Evolutionary conservation across 352 stramenopile genomes (phyloP), one percentile per base, ranked within the genome.

Genomic region (Globisporangium viniferum): DNA sequence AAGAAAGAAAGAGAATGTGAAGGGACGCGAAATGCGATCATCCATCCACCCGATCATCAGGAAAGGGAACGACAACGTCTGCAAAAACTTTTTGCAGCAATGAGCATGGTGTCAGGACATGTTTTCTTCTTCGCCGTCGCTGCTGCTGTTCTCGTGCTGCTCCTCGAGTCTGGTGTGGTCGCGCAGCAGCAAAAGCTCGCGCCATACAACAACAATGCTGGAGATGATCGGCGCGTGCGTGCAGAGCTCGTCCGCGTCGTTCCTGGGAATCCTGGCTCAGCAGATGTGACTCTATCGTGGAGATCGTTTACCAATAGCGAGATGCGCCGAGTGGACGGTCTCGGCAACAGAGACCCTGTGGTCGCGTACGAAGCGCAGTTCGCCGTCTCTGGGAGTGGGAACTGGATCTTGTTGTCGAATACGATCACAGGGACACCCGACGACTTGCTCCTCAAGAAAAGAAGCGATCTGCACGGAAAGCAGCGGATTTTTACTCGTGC

Each of bases 341-440:
- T 71, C 24, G 64, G 70, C 18, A 74, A 69, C 48, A 29, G 65
- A 33, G 75, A 82, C 33, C 44, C 71, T 7, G 76, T 89, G 10
- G 53, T 79, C 29, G 74, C 70, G 22, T 92, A 92, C 49, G 84
- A 92, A 69, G 60, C 77, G 53, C 82, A 92, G 61, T 84, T 78
- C 54, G 68, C 80, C 1, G 56, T 77, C 48, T 82, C 80, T 1
- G 81, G 82, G 3, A 73, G 71, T n/a, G 80, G 67, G 10, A 41
- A 64, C 12, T 92, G 80, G 82, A 53, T 60, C 6, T 77, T 73
- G 0, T 58, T 90, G 2, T 71, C 75, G 6, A 46, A 67, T 27
- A 51, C 61, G n/a, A 62, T 90, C 48, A 79, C 77, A 1, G 82
- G 84, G 0, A 73, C 77, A 14, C 35, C 12, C 7, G 31, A 46